phyloP scores from a whole-genome alignment of 148 eudicot species.

The Vaccinium darrowii region DNA sequence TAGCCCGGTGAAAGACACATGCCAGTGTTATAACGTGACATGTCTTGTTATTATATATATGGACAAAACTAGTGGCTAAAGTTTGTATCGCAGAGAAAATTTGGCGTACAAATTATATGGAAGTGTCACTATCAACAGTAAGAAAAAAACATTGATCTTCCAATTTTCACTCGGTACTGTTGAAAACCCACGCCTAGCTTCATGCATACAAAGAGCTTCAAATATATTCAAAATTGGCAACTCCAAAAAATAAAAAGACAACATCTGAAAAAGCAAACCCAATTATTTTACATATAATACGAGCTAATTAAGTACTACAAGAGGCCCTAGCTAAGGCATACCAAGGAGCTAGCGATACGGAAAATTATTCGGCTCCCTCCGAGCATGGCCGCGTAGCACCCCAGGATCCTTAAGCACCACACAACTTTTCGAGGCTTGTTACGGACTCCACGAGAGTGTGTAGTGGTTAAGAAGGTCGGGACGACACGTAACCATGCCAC shows the following conservation, averaged over 20 bases:
- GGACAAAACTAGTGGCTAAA: too few species aligned
- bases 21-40: too few species aligned
- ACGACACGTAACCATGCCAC: neutral
- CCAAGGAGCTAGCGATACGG: neutral
- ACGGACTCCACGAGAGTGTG: neutral
- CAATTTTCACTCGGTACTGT: neutral
- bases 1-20: too few species aligned
- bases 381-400: neutral
- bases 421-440: neutral
- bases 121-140: too few species aligned
- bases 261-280: neutral
- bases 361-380: neutral
- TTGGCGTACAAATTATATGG: too few species aligned
- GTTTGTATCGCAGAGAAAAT: too few species aligned
- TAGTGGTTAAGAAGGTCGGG: neutral
- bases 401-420: neutral
- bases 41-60: neutral
- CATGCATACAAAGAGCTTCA: neutral
- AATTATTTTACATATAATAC: slow-evolving; percentile 5
- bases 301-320: neutral
- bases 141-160: too few species aligned
- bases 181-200: slow-evolving; percentile 3
- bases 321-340: neutral
- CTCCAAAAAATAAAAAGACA: neutral
- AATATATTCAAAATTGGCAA: neutral